A percentile compares a stretch with the other conserved stretches of the same genome.
These are phyloP conservation scores for Penicillium canescens DNA, from an alignment of 495 filamentous ascomycete genomes.

Conservation along the genomic window DNA sequence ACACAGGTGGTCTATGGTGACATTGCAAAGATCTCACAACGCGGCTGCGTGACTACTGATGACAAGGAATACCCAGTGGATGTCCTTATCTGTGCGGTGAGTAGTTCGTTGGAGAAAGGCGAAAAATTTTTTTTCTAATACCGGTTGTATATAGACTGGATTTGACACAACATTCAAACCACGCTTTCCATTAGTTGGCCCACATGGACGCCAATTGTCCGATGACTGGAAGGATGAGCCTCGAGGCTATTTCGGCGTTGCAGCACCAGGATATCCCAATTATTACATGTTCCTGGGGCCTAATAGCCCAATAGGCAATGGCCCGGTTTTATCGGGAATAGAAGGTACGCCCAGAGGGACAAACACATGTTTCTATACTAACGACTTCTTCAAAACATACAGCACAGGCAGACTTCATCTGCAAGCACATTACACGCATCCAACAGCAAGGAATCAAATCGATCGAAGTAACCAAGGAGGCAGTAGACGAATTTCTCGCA, in stretches of 20 bases:
- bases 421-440: slow-evolving; percentile 6
- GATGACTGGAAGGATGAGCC: slow-evolving; percentile 44
- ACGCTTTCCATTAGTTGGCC: slow-evolving; percentile 46
- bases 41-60: slow-evolving; percentile 39
- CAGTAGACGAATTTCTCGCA: slow-evolving; percentile 46
- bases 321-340: slow-evolving; percentile 11
- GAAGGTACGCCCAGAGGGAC: slow-evolving; percentile 5
- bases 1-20: slow-evolving; percentile 27
- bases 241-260: slow-evolving; percentile 53
- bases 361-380: no score
- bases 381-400: background rate
- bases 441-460: slow-evolving; percentile 11
- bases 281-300: slow-evolving; percentile 51
- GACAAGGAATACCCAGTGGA: slow-evolving; percentile 35
- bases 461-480: slow-evolving; percentile 10
- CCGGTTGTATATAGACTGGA: slow-evolving; percentile 29
- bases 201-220: slow-evolving; percentile 39
- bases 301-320: slow-evolving; percentile 25
- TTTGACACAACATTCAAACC: slow-evolving; percentile 48
- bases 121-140: no score
- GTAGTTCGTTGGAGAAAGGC: background rate
- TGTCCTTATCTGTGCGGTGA: slow-evolving; percentile 36
- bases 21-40: slow-evolving; percentile 31
- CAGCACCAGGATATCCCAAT: slow-evolving; percentile 58
- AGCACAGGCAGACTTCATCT: slow-evolving; percentile 32